These are phyloP conservation scores for Septoria petroselini DNA, from an alignment of 2,329 filamentous ascomycete genomes.

Conservation along the genomic window DNA sequence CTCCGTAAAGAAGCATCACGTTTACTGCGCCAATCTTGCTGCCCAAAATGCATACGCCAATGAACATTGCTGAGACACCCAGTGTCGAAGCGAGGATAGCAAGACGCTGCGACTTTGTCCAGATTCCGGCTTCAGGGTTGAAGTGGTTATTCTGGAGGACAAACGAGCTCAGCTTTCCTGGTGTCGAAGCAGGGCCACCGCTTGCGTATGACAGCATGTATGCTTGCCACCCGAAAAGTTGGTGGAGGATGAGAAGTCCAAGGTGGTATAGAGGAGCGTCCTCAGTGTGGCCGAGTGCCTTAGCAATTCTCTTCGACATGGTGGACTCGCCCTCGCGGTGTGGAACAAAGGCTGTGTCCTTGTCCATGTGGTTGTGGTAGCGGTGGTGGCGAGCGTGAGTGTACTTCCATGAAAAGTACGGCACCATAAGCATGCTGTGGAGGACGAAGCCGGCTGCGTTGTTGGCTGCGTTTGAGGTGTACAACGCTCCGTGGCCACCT, in stretches of 20 bases:
- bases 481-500: conserved; percentile 67
- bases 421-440: conserved; percentile 65
- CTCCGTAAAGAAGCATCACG: conserved; percentile 41
- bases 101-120: conserved; percentile 46
- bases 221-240: conserved; percentile 32
- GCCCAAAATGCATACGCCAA: conserved; percentile 50
- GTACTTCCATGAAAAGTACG: conserved; percentile 72
- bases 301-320: conserved; percentile 7
- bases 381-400: conserved; percentile 68
- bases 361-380: conserved; percentile 49
- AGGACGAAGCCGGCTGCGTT: conserved; percentile 60
- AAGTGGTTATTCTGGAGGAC: conserved; percentile 61
- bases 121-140: conserved; percentile 56
- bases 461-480: conserved; percentile 56
- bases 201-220: conserved; percentile 33
- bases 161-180: conserved; percentile 9
- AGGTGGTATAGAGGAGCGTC: conserved; percentile 30
- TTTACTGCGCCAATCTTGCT: conserved; percentile 8
- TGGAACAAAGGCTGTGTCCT: conserved; percentile 41
- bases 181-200: conserved; percentile 17
- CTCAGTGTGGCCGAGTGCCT: conserved; percentile 28
- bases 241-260: conserved; percentile 26
- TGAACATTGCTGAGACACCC: conserved; percentile 54
- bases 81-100: conserved; percentile 60
- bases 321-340: conserved; percentile 14